These are phyloP conservation scores for Crithidia bombi DNA, from an alignment of 208 protist species.

Conservation along the genomic window DNA sequence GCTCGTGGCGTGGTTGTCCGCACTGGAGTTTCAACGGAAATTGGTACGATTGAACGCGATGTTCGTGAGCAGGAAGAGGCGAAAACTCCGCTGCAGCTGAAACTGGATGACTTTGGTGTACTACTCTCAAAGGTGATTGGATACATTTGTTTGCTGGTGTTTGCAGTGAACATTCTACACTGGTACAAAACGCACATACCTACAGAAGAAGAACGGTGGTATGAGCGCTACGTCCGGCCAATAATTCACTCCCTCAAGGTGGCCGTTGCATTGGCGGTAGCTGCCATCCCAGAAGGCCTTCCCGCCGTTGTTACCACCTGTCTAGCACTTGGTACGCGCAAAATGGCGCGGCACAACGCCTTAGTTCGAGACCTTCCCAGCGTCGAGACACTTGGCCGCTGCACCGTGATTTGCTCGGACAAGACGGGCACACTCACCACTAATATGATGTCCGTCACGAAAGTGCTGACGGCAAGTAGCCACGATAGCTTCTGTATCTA, in stretches of 20 bases:
- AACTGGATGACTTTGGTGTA: constrained; percentile 96
- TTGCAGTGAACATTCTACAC: constrained; percentile 91
- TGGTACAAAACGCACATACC: constrained; percentile 84
- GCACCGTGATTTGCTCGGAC: constrained; percentile 98
- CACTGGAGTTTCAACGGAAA: constrained; percentile 93
- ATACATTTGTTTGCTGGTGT: constrained; percentile 89
- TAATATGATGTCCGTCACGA: constrained; percentile 97
- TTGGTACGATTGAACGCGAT: constrained; percentile 93
- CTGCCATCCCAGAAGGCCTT: constrained; percentile 98
- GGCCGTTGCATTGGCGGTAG: constrained; percentile 97
- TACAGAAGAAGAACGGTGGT: constrained; percentile 45
- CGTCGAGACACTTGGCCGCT: constrained; percentile 98
- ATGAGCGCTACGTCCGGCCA: constrained; percentile 67
- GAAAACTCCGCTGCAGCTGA: constrained; percentile 95
- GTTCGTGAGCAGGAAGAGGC: constrained; percentile 87
- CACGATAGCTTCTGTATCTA: constrained; percentile 35
- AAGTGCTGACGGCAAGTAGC: constrained; percentile 53
- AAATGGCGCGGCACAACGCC: constrained; percentile 97
- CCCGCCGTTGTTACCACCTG: constrained; percentile 97
- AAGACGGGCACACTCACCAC: constrained; percentile 99
- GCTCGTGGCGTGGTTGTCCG: constrained; percentile 92
- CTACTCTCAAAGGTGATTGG: constrained; percentile 92
- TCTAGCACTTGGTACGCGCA: constrained; percentile 94
- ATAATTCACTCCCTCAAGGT: constrained; percentile 95
- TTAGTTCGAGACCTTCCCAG: constrained; percentile 95